phyloP scores from a whole-genome alignment of 2,329 filamentous ascomycete species.

The Tolypocladium tundrense region DNA sequence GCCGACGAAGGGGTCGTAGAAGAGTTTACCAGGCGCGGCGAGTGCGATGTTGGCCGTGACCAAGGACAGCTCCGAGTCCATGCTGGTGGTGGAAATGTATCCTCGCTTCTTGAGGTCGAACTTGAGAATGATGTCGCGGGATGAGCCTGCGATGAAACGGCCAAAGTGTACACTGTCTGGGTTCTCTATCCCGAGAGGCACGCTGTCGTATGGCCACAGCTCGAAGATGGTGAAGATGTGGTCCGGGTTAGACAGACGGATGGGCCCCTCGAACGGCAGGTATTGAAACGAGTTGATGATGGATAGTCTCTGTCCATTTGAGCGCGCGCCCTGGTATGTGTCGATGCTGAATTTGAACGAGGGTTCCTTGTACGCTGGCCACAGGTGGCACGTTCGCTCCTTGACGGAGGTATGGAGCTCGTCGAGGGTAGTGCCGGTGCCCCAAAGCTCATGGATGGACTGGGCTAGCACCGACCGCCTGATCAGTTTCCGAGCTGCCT shows the following conservation, averaged over 20 bases:
- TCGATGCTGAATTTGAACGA: conserved; percentile 84
- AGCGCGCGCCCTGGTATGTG: conserved; percentile 66
- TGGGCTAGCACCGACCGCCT: conserved; percentile 71
- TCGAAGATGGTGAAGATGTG: conserved; percentile 75
- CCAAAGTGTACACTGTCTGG: conserved; percentile 60
- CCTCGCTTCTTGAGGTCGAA: conserved; percentile 87
- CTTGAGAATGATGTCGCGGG: conserved; percentile 55
- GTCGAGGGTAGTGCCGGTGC: conserved; percentile 54
- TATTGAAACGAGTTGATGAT: conserved; percentile 79
- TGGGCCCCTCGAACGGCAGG: conserved; percentile 66
- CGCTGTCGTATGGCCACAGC: conserved; percentile 55
- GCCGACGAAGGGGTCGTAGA: conserved; percentile 93
- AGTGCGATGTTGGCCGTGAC: conserved; percentile 86
- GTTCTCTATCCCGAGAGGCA: conserved; percentile 34
- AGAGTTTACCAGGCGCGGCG: conserved; percentile 70
- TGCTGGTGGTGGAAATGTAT: conserved; percentile 93
- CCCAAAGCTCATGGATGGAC: conserved; percentile 86
- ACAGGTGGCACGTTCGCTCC: conserved; percentile 48
- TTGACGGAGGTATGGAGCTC: conserved; percentile 58
- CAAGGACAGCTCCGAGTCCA: conserved; percentile 90
- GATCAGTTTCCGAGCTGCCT: conserved; percentile 57
- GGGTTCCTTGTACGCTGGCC: conserved; percentile 50
- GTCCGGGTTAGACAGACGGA: conserved; percentile 64
- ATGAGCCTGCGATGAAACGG: conserved; percentile 56
- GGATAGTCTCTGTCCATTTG: conserved; percentile 49